Conservation (phyloP, 192 early-diverging fungal species). For the Spizellomyces sp. region DNA sequence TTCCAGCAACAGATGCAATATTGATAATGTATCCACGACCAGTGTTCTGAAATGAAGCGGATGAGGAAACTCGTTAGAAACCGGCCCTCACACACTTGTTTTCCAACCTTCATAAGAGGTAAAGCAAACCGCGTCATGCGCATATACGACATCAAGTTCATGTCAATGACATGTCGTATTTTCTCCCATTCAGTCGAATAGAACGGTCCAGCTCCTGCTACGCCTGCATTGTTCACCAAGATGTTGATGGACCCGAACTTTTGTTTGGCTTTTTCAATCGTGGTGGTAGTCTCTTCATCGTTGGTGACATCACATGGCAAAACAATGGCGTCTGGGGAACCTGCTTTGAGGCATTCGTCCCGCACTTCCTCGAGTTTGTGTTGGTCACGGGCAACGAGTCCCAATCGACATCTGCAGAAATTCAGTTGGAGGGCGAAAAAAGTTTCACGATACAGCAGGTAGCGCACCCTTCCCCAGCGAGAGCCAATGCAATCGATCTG, state of each 20-base stretch:
- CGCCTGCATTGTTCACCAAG: conserved; percentile 12
- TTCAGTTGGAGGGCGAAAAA: neutral
- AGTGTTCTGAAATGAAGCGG: neutral
- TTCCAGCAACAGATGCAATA: conserved; percentile 9
- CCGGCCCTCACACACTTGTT: too few relatives aligned
- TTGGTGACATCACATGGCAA: conserved; percentile 3
- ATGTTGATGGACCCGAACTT: conserved; percentile 12
- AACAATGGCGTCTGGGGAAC: neutral
- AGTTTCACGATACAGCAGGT: neutral
- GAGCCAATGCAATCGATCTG: conserved; percentile 11
- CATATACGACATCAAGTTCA: conserved; percentile 1
- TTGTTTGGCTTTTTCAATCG: neutral
- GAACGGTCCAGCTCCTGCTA: neutral
- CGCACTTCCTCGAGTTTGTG: neutral
- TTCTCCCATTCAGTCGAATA: conserved; percentile 3
- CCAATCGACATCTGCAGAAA: neutral
- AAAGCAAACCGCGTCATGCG: neutral
- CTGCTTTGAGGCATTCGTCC: neutral
- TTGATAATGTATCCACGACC: conserved; percentile 17
- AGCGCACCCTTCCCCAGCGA: conserved; percentile 8
- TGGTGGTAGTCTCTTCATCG: neutral
- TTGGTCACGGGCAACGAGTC: neutral
- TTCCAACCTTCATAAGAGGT: neutral
- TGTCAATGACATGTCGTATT: neutral
- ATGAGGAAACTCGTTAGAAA: too few relatives aligned